Percentiles rank a stretch among this genome's conserved stretches.
Conservation (phyloP, 78 protist species). For the Dictyostelium brefeldianum region DNA sequence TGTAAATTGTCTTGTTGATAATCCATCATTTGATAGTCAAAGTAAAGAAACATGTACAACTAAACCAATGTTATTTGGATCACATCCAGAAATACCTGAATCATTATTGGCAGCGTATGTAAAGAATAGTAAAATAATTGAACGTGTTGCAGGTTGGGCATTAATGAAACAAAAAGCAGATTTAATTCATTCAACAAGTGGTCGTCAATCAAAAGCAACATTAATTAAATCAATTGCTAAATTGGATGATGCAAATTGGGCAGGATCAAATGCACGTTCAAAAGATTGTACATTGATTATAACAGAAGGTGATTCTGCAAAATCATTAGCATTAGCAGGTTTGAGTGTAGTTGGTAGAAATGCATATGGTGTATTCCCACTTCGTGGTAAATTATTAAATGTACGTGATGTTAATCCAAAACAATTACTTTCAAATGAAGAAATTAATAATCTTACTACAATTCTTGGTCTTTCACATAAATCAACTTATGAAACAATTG, state of each 20-base stretch:
- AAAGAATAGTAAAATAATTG: slow-evolving; percentile 49
- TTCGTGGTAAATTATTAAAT: slow-evolving; percentile 99
- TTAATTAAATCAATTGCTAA: slow-evolving; percentile 84
- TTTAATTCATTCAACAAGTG: slow-evolving; percentile 26
- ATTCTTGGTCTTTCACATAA: slow-evolving; percentile 95
- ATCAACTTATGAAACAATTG: slow-evolving; percentile 66
- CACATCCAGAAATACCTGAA: slow-evolving; percentile 61
- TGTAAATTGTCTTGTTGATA: slow-evolving; percentile 96
- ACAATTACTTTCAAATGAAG: slow-evolving; percentile 90
- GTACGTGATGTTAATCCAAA: slow-evolving; percentile 95
- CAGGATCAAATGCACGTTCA: slow-evolving; percentile 89
- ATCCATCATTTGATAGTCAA: slow-evolving; percentile 99
- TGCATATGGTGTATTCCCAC: slow-evolving; percentile 99
- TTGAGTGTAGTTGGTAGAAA: slow-evolving; percentile 98
- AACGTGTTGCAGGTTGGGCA: slow-evolving; percentile 81
- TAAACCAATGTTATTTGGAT: slow-evolving; percentile 89
- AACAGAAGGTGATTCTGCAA: slow-evolving; percentile 91
- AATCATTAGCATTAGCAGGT: slow-evolving; percentile 91
- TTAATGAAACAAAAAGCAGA: slow-evolving; percentile 78
- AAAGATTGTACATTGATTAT: slow-evolving; percentile 98
- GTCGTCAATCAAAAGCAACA: slow-evolving; percentile 34
- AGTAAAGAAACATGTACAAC: slow-evolving; percentile 96
- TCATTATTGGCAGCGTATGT: slow-evolving; percentile 18
- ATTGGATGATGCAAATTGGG: slow-evolving; percentile 99
- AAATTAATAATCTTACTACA: slow-evolving; percentile 87